A percentile compares a stretch with the other conserved stretches of the same genome.
These are phyloP conservation scores for Falciphora oryzae DNA, from an alignment of 2,329 filamentous ascomycete species.

Conservation along the genomic window DNA sequence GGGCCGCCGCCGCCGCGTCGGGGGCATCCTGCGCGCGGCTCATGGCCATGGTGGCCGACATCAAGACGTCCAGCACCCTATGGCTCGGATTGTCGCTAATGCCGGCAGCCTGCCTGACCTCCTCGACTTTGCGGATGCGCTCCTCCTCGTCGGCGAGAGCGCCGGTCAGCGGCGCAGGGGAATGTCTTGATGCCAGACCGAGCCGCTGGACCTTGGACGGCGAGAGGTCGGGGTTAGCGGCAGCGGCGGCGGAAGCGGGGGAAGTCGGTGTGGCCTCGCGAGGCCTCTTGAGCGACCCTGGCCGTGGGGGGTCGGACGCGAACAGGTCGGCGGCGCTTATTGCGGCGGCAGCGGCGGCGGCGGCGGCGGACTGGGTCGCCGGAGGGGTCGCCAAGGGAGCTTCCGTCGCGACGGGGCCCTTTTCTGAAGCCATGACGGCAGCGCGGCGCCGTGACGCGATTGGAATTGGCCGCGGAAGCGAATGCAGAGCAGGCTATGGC, in stretches of 20 bases:
- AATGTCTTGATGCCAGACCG: slow-evolving; percentile 33
- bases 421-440: slow-evolving; percentile 46
- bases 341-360: slow-evolving; percentile 29
- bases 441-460: slow-evolving; percentile 14
- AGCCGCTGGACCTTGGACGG: slow-evolving; percentile 50
- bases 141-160: slow-evolving; percentile 46
- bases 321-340: slow-evolving; percentile 34
- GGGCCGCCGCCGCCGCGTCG: slow-evolving; percentile 28
- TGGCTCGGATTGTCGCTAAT: slow-evolving; percentile 50
- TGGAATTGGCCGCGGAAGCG: neutral
- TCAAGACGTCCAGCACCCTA: slow-evolving; percentile 45
- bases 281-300: slow-evolving; percentile 39
- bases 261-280: slow-evolving; percentile 42
- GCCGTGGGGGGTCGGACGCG: slow-evolving; percentile 30
- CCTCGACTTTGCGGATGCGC: slow-evolving; percentile 41
- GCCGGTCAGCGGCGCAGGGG: slow-evolving; percentile 44
- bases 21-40: slow-evolving; percentile 50
- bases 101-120: slow-evolving; percentile 27
- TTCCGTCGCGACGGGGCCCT: slow-evolving; percentile 47
- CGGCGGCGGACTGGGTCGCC: slow-evolving; percentile 28
- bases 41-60: slow-evolving; percentile 47
- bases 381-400: slow-evolving; percentile 34
- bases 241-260: slow-evolving; percentile 24
- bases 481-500: neutral
- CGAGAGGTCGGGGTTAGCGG: slow-evolving; percentile 35